Evolutionary conservation across 106 monocot genomes (phyloP).

Genomic region (Acorus calamus): DNA sequence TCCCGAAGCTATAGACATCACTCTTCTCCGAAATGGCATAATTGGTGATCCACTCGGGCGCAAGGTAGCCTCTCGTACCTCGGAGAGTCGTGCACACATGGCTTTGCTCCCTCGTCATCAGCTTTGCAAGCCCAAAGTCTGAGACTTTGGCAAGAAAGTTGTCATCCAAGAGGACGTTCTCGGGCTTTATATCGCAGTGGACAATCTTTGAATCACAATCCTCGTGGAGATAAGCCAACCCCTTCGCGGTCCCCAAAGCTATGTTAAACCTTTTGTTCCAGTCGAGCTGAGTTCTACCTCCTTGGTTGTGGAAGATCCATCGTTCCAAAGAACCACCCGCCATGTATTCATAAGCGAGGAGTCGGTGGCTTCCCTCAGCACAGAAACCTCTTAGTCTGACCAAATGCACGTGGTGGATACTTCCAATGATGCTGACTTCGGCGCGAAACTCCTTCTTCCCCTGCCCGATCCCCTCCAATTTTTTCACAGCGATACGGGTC

Average conservation of each 20-base stretch:
- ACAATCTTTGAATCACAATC: conserved; percentile 54
- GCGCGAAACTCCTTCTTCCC: conserved; percentile 55
- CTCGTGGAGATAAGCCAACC: conserved; percentile 53
- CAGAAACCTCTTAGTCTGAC: conserved; percentile 71
- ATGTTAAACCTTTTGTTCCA: conserved; percentile 43
- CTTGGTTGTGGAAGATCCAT: conserved; percentile 36
- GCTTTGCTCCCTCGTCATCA: conserved; percentile 59
- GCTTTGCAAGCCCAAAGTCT: conserved; percentile 56
- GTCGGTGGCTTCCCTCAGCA: conserved; percentile 42
- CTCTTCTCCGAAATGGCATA: conserved; percentile 64
- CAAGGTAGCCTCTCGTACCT: conserved; percentile 68
- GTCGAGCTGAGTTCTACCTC: conserved; percentile 13
- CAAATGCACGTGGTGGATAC: conserved; percentile 69
- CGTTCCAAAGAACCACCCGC: conserved; percentile 32
- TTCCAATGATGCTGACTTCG: conserved; percentile 55
- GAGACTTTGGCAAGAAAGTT: conserved; percentile 44
- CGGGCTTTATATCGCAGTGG: conserved; percentile 67
- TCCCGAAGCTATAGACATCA: conserved; percentile 82
- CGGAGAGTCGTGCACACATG: conserved; percentile 62
- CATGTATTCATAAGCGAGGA: conserved; percentile 62
- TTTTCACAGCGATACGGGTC: conserved; percentile 39
- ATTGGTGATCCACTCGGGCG: conserved; percentile 63
- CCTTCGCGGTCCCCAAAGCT: conserved; percentile 54
- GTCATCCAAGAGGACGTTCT: conserved; percentile 56
- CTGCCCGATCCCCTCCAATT: conserved; percentile 52